These are phyloP conservation scores for Diutina neorugosa DNA, from an alignment of 1,139 yeast species.

Conservation along the genomic window DNA sequence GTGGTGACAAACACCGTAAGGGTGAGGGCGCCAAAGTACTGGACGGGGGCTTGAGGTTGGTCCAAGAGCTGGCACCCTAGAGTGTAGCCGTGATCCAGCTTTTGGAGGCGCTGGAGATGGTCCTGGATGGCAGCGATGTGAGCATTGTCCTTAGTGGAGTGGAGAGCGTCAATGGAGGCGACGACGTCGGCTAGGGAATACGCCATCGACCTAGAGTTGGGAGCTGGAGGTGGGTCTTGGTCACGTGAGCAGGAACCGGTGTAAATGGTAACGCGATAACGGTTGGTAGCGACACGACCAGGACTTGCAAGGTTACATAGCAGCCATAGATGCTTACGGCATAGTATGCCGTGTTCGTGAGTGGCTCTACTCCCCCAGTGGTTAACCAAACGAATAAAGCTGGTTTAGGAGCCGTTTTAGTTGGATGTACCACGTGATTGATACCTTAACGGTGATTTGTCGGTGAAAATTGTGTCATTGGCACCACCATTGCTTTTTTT, in stretches of 20 bases:
- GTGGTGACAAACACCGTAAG: neutral
- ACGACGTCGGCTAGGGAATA: neutral
- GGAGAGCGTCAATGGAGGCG: neutral
- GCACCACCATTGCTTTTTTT: no score
- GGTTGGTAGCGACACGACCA: neutral
- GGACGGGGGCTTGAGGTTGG: neutral
- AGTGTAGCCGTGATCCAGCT: neutral
- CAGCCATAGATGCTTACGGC: neutral
- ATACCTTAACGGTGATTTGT: no score
- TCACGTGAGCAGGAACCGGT: neutral
- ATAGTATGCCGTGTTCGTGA: neutral
- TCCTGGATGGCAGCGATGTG: neutral
- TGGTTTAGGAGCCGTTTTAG: no score
- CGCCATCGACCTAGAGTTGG: neutral
- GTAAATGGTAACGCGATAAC: neutral
- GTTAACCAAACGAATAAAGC: no score
- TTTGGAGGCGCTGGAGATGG: neutral
- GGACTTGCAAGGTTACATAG: no score
- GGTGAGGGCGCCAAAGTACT: constrained; percentile 1
- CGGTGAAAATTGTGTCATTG: no score
- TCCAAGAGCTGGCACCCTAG: neutral
- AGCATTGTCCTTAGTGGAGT: neutral
- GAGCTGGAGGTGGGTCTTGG: neutral
- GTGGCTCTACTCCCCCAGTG: no score
- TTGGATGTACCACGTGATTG: no score